Evolutionary conservation across 305 asterid genomes (phyloP).

Genomic region (Solanum hybrid): DNA sequence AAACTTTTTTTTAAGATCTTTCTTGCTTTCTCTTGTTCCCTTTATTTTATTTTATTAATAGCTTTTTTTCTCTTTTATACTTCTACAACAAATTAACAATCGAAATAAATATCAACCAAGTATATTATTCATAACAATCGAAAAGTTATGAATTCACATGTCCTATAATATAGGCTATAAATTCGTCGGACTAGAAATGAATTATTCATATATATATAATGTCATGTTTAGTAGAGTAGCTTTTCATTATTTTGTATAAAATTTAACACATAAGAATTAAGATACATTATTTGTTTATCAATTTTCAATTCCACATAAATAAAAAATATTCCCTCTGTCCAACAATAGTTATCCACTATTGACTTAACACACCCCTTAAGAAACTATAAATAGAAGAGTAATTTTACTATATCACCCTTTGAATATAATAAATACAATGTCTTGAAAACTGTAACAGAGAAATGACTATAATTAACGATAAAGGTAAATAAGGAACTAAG

Average conservation of each 20-base stretch:
- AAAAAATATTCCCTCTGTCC: background rate
- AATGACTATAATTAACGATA: no score
- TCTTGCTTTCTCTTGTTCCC: background rate
- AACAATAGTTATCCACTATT: no score
- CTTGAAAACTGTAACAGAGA: background rate
- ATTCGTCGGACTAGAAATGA: no score
- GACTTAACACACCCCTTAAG: no score
- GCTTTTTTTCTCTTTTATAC: background rate
- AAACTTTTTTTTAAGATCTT: background rate
- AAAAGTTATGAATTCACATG: background rate
- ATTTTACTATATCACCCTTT: background rate
- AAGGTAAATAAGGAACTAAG: background rate
- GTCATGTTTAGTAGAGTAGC: background rate
- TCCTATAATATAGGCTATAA: background rate
- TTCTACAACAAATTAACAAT: background rate
- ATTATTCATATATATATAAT: no score
- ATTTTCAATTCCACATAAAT: background rate
- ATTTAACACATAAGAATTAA: background rate
- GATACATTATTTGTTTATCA: background rate
- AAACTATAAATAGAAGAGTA: background rate
- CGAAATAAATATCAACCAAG: background rate
- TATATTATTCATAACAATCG: no score
- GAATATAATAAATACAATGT: no score
- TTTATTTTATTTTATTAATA: background rate
- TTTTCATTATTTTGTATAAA: background rate